A percentile compares a stretch with the other conserved stretches of the same genome.
phyloP scores from a whole-genome alignment of 202 grass and related monocot species.

The Thinopyrum obtusiflorum region DNA sequence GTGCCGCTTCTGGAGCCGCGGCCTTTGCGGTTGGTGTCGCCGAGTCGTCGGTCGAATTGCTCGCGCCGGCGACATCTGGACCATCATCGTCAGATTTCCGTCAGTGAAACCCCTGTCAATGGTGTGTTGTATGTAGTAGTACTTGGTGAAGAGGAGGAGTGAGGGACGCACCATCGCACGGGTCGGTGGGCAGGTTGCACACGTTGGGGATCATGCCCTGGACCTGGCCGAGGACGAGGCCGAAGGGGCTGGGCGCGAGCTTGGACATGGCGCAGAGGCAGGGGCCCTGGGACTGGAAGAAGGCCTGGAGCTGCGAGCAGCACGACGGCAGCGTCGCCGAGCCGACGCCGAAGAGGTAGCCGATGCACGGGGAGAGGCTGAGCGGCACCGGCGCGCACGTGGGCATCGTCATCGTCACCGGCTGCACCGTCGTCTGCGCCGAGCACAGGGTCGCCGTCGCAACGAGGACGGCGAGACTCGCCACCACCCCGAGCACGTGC shows the following conservation, averaged over 20 bases:
- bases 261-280: constrained; percentile 62
- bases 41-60: not conserved
- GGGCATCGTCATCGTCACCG: constrained; percentile 18
- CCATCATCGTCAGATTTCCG: not conserved
- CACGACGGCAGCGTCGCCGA: constrained; percentile 50
- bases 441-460: not conserved
- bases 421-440: constrained; percentile 22
- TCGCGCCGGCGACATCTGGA: not conserved
- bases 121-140: not conserved
- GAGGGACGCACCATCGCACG: constrained; percentile 49
- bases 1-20: not conserved
- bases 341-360: constrained; percentile 48
- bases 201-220: constrained; percentile 65
- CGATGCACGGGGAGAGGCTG: constrained; percentile 66
- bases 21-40: not conserved
- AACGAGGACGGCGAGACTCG: not conserved
- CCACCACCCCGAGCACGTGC: not conserved
- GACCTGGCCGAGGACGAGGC: constrained; percentile 53
- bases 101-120: not conserved
- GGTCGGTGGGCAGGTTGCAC: constrained; percentile 63
- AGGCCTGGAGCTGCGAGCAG: constrained; percentile 51
- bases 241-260: constrained; percentile 42
- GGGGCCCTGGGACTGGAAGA: constrained; percentile 52
- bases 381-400: constrained; percentile 45
- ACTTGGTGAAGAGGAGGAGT: not conserved